These are phyloP conservation scores for Cryptococcus sp. DNA, from an alignment of 1,284 basidiomycete species.

Conservation along the genomic window DNA sequence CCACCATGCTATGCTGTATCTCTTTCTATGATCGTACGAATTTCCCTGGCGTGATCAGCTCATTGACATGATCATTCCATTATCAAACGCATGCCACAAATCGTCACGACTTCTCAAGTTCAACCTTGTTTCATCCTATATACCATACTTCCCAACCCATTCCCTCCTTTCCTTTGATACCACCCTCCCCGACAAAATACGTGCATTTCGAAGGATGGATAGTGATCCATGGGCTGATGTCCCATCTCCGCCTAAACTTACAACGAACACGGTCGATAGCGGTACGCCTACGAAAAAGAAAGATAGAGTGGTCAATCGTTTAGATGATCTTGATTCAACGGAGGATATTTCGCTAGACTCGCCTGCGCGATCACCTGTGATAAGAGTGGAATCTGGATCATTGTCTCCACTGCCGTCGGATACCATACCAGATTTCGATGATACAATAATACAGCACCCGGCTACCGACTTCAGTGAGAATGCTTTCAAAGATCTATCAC, in stretches of 20 bases:
- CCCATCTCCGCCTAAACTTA: constrained; percentile 5
- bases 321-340: too few species aligned
- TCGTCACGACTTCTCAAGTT: too few species aligned
- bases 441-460: not conserved
- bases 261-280: not conserved
- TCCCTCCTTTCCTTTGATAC: not conserved
- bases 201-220: constrained; percentile 18
- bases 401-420: not conserved
- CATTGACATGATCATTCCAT: too few species aligned
- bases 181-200: not conserved
- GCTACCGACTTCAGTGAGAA: not conserved
- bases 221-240: constrained; percentile 36
- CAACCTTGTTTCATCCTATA: too few species aligned
- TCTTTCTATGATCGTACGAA: too few species aligned
- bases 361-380: not conserved
- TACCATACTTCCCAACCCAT: not conserved
- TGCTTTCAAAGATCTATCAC: not conserved
- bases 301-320: too few species aligned
- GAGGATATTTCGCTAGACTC: not conserved
- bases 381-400: not conserved
- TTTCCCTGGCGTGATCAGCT: too few species aligned
- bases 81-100: too few species aligned
- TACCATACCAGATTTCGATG: not conserved
- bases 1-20: too few species aligned
- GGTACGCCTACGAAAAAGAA: too few species aligned